A percentile compares a stretch with the other conserved stretches of the same genome.
These are phyloP conservation scores for Dalechampia spathulata DNA, from an alignment of 441 rosid species.

Conservation along the genomic window DNA sequence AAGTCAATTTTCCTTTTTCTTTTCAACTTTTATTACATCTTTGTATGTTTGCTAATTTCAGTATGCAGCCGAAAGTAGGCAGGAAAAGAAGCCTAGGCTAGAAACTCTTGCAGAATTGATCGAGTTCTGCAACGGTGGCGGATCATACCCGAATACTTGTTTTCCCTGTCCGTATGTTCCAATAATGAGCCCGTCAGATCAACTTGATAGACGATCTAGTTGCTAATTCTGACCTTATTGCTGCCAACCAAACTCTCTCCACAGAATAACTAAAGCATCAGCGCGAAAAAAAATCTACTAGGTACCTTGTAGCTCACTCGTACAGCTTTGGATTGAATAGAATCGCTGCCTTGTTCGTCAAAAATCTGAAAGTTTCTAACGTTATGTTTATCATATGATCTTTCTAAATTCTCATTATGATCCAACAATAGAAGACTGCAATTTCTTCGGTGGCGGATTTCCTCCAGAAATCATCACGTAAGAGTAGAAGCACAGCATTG, in stretches of 20 bases:
- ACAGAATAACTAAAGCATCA: no score
- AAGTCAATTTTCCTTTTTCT: no score
- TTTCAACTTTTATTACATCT: no score
- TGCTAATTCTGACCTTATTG: background rate
- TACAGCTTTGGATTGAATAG: background rate
- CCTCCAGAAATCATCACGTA: constrained; percentile 85
- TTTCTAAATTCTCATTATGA: constrained; percentile 25
- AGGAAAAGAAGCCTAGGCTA: no score
- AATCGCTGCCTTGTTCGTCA: background rate
- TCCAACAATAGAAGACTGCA: constrained; percentile 33
- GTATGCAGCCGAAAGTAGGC: no score
- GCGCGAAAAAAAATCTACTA: background rate
- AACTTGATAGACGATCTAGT: background rate
- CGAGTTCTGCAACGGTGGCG: no score
- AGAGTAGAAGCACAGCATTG: constrained; percentile 70
- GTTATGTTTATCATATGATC: constrained; percentile 7
- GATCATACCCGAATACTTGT: no score
- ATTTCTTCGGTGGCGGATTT: constrained; percentile 90
- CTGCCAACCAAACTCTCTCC: background rate
- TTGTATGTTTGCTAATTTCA: no score
- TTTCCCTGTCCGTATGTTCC: no score
- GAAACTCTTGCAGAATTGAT: no score
- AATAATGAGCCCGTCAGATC: no score
- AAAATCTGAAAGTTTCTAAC: background rate
- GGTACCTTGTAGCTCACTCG: background rate